These are phyloP conservation scores for Pseudopyricularia cyperi DNA, from an alignment of 2,329 filamentous ascomycete species.

Conservation along the genomic window DNA sequence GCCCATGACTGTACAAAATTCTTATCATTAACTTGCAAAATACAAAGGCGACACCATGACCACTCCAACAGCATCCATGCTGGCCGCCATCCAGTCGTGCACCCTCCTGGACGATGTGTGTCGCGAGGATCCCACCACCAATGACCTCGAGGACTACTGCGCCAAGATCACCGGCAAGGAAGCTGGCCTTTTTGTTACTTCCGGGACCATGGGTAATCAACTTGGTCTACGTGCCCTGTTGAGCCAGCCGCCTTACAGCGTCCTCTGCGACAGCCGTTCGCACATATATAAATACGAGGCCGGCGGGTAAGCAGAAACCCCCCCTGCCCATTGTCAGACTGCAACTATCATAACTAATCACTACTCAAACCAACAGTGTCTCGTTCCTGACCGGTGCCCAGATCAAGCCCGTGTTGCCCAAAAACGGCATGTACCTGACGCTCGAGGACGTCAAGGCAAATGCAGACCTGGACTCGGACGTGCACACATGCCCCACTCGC, in stretches of 20 bases:
- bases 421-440: conserved; percentile 61
- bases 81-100: conserved; percentile 60
- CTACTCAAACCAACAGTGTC: conserved; percentile 33
- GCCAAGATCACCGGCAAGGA: conserved; percentile 64
- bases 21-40: no score
- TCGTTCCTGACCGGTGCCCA: conserved; percentile 60
- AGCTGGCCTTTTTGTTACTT: conserved; percentile 67
- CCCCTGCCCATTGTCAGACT: conserved; percentile 7
- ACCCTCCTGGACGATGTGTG: conserved; percentile 78
- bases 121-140: conserved; percentile 67
- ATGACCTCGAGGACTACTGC: conserved; percentile 59
- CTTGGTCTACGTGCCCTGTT: conserved; percentile 68
- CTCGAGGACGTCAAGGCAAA: conserved; percentile 61
- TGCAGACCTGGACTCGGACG: conserved; percentile 51
- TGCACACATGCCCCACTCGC: conserved; percentile 68
- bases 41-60: conserved; percentile 43
- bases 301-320: conserved; percentile 33
- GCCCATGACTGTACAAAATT: no score
- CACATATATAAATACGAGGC: conserved; percentile 63
- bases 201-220: conserved; percentile 92
- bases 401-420: conserved; percentile 51
- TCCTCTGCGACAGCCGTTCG: conserved; percentile 66
- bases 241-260: conserved; percentile 63
- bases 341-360: neutral
- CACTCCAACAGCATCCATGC: conserved; percentile 68